Conservation (phyloP, 768 basidiomycete genomes). For the Mrakia blollopis region DNA sequence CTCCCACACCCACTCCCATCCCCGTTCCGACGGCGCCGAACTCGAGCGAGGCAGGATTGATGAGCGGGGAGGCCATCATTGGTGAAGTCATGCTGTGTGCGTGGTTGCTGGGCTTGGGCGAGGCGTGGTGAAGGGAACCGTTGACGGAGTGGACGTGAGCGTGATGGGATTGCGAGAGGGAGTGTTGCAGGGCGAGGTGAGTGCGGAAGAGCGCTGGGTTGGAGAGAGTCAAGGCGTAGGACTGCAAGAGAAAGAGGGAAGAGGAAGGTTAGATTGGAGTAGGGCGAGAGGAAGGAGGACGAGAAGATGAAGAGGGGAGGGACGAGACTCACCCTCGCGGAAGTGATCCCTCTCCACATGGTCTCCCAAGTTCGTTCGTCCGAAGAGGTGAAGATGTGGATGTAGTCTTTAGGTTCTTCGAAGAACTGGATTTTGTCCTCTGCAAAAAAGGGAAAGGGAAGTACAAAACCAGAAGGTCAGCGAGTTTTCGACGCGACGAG, state of each 20-base stretch:
- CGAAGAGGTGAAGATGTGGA: constrained; percentile 72
- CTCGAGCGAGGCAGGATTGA: constrained; percentile 10
- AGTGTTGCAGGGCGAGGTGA: background rate
- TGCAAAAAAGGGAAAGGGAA: constrained; percentile 40
- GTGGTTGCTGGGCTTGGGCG: background rate
- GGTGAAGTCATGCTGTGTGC: background rate
- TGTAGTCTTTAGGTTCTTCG: constrained; percentile 79
- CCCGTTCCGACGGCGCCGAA: background rate
- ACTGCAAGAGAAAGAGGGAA: background rate
- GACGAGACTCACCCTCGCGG: constrained; percentile 19
- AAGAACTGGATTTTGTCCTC: constrained; percentile 80
- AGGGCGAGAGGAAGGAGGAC: background rate
- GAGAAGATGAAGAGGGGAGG: background rate
- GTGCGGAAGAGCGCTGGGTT: constrained; percentile 18
- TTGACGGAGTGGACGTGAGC: background rate
- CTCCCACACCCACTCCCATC: background rate
- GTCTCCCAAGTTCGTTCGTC: constrained; percentile 43
- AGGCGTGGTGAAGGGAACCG: background rate
- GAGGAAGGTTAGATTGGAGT: background rate
- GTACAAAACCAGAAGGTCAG: background rate
- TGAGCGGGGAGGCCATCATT: background rate
- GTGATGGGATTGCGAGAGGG: background rate
- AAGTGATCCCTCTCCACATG: constrained; percentile 25
- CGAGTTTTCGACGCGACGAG: too few species aligned
- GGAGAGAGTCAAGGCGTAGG: background rate